Base-by-base conservation (phyloP, 768 basidiomycete genomes). In the Boletus edulis region DNA sequence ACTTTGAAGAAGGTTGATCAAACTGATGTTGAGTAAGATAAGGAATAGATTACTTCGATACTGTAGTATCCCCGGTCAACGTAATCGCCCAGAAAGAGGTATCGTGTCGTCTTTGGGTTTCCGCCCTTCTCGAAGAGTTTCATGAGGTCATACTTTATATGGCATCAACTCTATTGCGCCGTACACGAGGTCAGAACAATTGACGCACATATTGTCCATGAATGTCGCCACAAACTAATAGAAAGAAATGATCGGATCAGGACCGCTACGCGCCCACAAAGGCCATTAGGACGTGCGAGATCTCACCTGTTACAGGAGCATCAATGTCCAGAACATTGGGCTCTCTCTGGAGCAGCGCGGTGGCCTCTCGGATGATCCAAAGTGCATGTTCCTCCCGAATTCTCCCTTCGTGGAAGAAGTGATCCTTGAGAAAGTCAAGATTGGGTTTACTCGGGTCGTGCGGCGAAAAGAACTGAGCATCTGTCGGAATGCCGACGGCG, bases 61-160 rank as follows among this genome's bases (percentile, higher is more conserved):
- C 84, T 86, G 67, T 87, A 88, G 72, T 89, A 89, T 32, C 86
- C 86, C 55, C 86, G 74, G 66, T 88, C 86, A 18, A 89, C 86
- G 63, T 88, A 88, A 68, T 89, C 86, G 13, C 86, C 86, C 48
- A 89, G 69, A 74, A 89, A 87, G 51, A 87, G 79, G 66, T 89
- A 89, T 47, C 86, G 76, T 3, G 86, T 89, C 35, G 84, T 83
- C 50, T 84, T 85, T 2, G 86, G 86, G 71, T 82, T 87, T 4
- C 86, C 86, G 20, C 86, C 87, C 22, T 88, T 84, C 67, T 89
- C 86, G 64, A 89, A 87, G 27, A 89, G 78, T 68, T 89, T 89
- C 86, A 89, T 89, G 52, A 89, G 72, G 68, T 89, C 86, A 62
- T 84, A 89, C 85, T 87, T 57, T 22, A 63, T 49, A 55, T 38